Evolutionary conservation across 1,284 basidiomycete genomes (phyloP).

Genomic region (Marasmius sp.): DNA sequence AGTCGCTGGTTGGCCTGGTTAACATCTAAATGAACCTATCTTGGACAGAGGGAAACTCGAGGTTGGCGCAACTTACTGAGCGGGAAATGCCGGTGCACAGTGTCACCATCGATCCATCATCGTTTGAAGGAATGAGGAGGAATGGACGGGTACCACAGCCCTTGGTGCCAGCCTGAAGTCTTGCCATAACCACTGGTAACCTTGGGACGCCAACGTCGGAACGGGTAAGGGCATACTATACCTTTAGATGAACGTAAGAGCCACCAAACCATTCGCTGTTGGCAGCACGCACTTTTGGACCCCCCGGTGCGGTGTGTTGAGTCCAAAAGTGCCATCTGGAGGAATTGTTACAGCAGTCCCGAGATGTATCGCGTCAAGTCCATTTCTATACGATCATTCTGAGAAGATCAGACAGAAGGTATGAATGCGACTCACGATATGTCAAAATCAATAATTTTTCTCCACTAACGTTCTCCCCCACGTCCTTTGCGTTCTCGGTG

Average conservation of each 20-base stretch:
- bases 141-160: neutral
- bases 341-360: neutral
- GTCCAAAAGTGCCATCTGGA: neutral
- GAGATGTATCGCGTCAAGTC: neutral
- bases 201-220: neutral
- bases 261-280: neutral
- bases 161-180: neutral
- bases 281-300: neutral
- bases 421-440: neutral
- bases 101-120: neutral
- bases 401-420: neutral
- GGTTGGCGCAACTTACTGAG: neutral
- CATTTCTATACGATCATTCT: neutral
- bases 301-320: neutral
- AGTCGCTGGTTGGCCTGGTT: neutral
- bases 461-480: neutral
- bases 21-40: neutral
- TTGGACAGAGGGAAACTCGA: neutral
- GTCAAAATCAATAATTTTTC: neutral
- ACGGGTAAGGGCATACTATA: neutral
- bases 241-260: neutral
- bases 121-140: neutral
- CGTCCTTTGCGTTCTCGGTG: neutral
- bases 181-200: neutral
- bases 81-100: neutral